Evolutionary conservation across 257 asterid species (phyloP).

Genomic region (Plantago elongata): DNA sequence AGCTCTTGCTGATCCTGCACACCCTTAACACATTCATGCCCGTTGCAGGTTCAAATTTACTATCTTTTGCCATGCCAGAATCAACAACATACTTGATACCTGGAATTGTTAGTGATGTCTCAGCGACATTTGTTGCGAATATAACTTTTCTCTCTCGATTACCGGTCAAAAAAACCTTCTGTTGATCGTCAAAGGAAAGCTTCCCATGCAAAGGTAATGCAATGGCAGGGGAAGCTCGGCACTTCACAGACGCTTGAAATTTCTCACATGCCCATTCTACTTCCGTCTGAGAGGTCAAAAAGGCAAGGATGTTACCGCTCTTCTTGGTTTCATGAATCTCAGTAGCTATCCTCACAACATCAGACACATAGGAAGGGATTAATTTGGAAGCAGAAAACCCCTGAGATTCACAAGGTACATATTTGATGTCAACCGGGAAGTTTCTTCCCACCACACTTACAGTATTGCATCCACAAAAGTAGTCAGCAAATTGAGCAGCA

Average conservation of each 20-base stretch:
- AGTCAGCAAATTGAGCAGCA: constrained; percentile 66
- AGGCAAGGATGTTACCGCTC: constrained; percentile 87
- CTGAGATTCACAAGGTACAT: constrained; percentile 53
- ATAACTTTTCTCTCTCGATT: constrained; percentile 76
- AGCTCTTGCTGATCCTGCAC: constrained; percentile 73
- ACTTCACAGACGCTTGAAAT: constrained; percentile 81
- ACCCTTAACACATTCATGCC: constrained; percentile 83
- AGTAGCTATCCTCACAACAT: constrained; percentile 56
- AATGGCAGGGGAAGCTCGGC: constrained; percentile 42
- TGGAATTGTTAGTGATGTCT: constrained; percentile 93
- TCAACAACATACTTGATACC: constrained; percentile 90
- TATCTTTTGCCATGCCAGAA: constrained; percentile 85
- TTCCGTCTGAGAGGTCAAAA: constrained; percentile 94
- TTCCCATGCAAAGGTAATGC: constrained; percentile 86
- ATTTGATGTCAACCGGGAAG: constrained; percentile 72
- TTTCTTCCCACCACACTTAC: constrained; percentile 69
- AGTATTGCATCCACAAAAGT: constrained; percentile 68
- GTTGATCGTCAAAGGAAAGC: constrained; percentile 75
- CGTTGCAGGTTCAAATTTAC: constrained; percentile 68
- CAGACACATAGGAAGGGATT: constrained; percentile 54
- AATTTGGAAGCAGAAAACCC: constrained; percentile 28
- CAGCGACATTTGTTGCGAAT: constrained; percentile 87
- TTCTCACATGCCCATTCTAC: constrained; percentile 96
- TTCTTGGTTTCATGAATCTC: constrained; percentile 52
- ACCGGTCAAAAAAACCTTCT: constrained; percentile 48